Percentiles rank a stretch among this genome's conserved stretches.
Evolutionary conservation across 768 basidiomycete species (phyloP).

Genomic region (Candolleomyces efflorescens): DNA sequence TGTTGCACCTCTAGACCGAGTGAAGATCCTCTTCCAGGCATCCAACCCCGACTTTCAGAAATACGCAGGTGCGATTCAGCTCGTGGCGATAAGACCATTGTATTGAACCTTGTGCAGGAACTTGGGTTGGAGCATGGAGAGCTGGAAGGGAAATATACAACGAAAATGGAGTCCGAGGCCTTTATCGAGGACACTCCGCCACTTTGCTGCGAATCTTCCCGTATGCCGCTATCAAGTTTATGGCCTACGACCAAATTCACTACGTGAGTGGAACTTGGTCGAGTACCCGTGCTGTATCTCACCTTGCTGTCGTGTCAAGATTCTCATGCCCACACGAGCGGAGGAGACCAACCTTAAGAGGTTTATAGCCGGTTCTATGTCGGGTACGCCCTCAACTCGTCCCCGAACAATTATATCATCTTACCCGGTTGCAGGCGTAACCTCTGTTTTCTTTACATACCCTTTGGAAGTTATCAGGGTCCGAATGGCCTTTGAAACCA

Average conservation of each 20-base stretch:
- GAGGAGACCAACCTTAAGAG: conserved; percentile 75
- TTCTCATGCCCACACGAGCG: conserved; percentile 80
- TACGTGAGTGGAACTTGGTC: conserved; percentile 40
- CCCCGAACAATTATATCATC: too few species aligned
- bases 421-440: conserved; percentile 48
- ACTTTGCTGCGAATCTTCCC: conserved; percentile 94
- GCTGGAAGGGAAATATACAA: conserved; percentile 72
- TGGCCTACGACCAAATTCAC: conserved; percentile 90
- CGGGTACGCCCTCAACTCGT: conserved; percentile 51
- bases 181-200: conserved; percentile 95
- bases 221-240: conserved; percentile 95
- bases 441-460: conserved; percentile 90
- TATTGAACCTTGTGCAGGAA: conserved; percentile 45
- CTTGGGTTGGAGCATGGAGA: conserved; percentile 79
- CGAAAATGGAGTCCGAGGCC: conserved; percentile 66
- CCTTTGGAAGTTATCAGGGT: conserved; percentile 95
- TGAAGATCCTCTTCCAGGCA: conserved; percentile 98
- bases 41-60: conserved; percentile 93
- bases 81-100: neutral
- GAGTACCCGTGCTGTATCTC: conserved; percentile 3
- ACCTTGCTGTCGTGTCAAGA: conserved; percentile 35
- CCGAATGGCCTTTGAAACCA: conserved; percentile 86
- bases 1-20: conserved; percentile 93
- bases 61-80: conserved; percentile 70
- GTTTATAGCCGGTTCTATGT: conserved; percentile 82